Evolutionary conservation across 2,329 filamentous ascomycete species (phyloP).

Genomic region (Monosporascus sp.): DNA sequence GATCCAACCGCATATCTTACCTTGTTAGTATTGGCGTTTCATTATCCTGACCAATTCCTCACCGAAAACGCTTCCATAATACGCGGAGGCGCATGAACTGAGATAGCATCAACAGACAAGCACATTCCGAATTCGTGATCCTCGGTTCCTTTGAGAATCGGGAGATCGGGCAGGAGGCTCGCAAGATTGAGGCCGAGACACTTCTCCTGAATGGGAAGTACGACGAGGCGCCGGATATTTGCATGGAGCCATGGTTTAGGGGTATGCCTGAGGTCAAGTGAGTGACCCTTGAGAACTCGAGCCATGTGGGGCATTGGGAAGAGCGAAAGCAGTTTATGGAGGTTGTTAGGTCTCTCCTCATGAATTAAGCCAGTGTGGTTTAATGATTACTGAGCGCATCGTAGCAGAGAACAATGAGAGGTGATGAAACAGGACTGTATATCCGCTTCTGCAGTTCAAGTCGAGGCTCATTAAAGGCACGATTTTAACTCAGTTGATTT

Average conservation of each 20-base stretch:
- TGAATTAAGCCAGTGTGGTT: too few relatives aligned
- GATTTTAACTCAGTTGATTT: too few relatives aligned
- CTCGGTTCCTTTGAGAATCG: not conserved
- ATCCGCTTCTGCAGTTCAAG: too few relatives aligned
- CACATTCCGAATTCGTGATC: not conserved
- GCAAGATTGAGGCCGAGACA: not conserved
- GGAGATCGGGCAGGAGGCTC: not conserved
- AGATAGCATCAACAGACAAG: not conserved
- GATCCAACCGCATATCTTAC: too few relatives aligned
- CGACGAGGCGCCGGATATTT: not conserved
- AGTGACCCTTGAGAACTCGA: not conserved
- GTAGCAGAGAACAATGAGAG: too few relatives aligned
- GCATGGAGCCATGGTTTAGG: not conserved
- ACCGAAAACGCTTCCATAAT: too few relatives aligned
- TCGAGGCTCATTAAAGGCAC: too few relatives aligned
- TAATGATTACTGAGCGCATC: too few relatives aligned
- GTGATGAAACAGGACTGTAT: too few relatives aligned
- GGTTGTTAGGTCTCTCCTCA: not conserved
- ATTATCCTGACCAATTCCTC: too few relatives aligned
- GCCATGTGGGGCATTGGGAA: not conserved
- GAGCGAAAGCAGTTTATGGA: not conserved
- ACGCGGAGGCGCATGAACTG: too few relatives aligned
- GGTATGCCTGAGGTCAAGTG: not conserved
- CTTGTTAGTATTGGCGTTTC: too few relatives aligned
- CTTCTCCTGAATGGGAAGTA: not conserved